A percentile compares a stretch with the other conserved stretches of the same genome.
Evolutionary conservation across 2,329 filamentous ascomycete species (phyloP).

Genomic region (Fusarium keratoplasticum): DNA sequence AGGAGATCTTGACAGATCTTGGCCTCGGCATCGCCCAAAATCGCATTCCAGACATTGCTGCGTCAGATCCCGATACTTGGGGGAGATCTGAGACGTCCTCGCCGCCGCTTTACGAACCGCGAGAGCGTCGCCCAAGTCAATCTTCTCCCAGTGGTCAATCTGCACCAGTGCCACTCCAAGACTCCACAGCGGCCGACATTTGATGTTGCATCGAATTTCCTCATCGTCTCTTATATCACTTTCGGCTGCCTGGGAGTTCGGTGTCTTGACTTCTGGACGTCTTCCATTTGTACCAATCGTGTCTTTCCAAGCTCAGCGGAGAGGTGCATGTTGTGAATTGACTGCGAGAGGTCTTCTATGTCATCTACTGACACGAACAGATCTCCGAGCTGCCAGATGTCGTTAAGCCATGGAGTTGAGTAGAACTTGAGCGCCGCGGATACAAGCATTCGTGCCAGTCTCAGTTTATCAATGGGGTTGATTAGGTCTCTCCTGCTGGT

Average conservation of each 20-base stretch:
- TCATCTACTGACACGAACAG: neutral
- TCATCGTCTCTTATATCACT: neutral
- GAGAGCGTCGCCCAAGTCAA: neutral
- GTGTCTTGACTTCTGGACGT: neutral
- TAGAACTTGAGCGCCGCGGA: neutral
- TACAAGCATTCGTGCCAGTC: neutral
- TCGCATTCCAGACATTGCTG: neutral
- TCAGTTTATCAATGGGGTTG: neutral
- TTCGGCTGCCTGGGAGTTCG: neutral
- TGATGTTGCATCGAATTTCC: neutral
- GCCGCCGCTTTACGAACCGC: neutral
- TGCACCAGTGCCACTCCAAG: neutral
- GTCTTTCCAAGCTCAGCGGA: neutral
- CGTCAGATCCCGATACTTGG: neutral
- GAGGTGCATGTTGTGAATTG: neutral
- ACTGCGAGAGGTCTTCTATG: neutral
- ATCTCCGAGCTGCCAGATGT: neutral
- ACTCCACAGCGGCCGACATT: neutral
- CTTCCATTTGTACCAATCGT: neutral
- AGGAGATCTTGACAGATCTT: neutral
- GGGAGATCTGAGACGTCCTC: neutral
- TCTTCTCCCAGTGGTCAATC: neutral
- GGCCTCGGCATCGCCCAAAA: neutral
- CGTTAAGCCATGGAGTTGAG: neutral
- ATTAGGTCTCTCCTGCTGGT: neutral